Evolutionary conservation across 164 flowering plant species (phyloP).

Genomic region (Aristolochia californica): DNA sequence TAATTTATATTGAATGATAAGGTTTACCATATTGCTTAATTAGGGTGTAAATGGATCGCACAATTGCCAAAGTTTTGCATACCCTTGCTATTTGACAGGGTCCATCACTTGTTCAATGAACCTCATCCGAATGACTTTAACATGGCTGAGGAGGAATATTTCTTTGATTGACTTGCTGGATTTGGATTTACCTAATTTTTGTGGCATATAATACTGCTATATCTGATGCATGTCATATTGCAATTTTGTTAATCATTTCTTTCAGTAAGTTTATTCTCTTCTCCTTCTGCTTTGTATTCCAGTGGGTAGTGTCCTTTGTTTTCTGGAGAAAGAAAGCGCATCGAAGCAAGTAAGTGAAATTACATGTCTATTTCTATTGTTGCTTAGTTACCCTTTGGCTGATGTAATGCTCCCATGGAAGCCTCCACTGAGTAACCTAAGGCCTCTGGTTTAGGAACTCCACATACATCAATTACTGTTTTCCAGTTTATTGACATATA

Average conservation of each 20-base stretch:
- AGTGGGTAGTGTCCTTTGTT: conserved; percentile 63
- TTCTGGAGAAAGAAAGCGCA: conserved; percentile 76
- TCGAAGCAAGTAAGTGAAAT: conserved; percentile 60
- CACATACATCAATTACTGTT: too few species aligned
- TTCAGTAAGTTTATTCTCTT: neutral
- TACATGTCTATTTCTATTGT: neutral
- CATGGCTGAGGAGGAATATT: neutral
- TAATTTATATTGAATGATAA: too few species aligned
- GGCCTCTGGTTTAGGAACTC: too few species aligned
- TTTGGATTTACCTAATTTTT: too few species aligned
- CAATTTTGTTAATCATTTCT: neutral
- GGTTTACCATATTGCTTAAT: too few species aligned
- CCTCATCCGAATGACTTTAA: neutral
- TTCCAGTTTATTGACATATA: too few species aligned
- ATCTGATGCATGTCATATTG: neutral
- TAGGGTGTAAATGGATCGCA: too few species aligned
- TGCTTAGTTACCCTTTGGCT: neutral
- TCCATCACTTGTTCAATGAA: neutral
- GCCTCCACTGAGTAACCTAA: neutral
- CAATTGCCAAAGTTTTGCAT: too few species aligned
- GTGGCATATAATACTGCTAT: neutral
- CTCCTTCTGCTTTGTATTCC: conserved; percentile 16
- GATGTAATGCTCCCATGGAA: neutral
- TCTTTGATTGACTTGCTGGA: too few species aligned
- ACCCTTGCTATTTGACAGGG: too few species aligned